A percentile compares a stretch with the other conserved stretches of the same genome.
These are phyloP conservation scores for Chaetomium tenue DNA, from an alignment of 495 filamentous ascomycete species.

Conservation along the genomic window DNA sequence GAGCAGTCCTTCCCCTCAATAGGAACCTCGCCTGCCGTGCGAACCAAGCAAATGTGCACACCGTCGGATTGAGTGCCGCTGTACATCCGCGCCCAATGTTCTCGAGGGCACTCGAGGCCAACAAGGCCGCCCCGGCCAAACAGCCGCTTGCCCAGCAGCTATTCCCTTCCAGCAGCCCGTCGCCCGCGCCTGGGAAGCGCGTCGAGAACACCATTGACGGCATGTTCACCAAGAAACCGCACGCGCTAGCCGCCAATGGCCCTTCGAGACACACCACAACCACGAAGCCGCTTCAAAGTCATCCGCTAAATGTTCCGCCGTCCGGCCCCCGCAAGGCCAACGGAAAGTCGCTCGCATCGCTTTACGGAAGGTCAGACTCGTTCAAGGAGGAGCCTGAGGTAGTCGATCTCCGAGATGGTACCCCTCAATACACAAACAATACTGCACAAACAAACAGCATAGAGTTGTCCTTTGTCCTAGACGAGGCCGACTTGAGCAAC, in stretches of 20 bases:
- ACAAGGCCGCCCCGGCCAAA: constrained; percentile 23
- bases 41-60: constrained; percentile 11
- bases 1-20: constrained; percentile 25
- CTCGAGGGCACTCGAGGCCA: constrained; percentile 23
- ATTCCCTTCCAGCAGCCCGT: constrained; percentile 52
- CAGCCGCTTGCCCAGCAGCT: constrained; percentile 43
- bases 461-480: constrained; percentile 46
- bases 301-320: constrained; percentile 20
- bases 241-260: not conserved
- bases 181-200: constrained; percentile 6
- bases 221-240: constrained; percentile 28
- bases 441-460: constrained; percentile 1
- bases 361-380: constrained; percentile 42
- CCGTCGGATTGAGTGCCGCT: constrained; percentile 7
- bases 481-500: constrained; percentile 68
- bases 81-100: constrained; percentile 26
- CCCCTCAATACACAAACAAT: not conserved
- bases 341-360: constrained; percentile 37
- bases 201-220: constrained; percentile 37
- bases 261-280: constrained; percentile 9
- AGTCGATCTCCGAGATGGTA: constrained; percentile 26
- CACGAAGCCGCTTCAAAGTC: constrained; percentile 20
- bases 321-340: constrained; percentile 6
- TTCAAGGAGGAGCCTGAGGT: constrained; percentile 43
- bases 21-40: constrained; percentile 13